Conservation (phyloP, 2,329 filamentous ascomycete species). For the Thielaviopsis populi region DNA sequence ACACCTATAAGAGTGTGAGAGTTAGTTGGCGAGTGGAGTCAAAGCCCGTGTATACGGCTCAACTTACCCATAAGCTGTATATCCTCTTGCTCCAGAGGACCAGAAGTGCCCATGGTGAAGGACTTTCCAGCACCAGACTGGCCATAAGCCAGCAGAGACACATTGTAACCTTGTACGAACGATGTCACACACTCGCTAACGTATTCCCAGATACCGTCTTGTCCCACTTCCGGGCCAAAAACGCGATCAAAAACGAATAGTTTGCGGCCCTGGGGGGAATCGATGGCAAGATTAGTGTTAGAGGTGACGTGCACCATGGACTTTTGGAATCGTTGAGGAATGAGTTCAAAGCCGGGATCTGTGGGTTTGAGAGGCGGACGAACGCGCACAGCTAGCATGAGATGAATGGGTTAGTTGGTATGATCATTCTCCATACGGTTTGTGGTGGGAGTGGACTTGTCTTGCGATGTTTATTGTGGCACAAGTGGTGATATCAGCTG, state of each 20-base stretch:
- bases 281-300: slow-evolving; percentile 71
- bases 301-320: slow-evolving; percentile 84
- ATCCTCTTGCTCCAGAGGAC: slow-evolving; percentile 60
- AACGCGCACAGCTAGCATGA: slow-evolving; percentile 63
- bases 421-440: background rate
- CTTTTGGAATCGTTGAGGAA: slow-evolving; percentile 87
- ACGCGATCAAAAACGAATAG: slow-evolving; percentile 95
- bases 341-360: slow-evolving; percentile 87
- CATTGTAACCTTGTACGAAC: slow-evolving; percentile 95
- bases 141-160: slow-evolving; percentile 89
- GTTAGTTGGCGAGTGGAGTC: background rate
- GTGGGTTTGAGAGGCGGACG: slow-evolving; percentile 68
- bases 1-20: slow-evolving; percentile 45
- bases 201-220: slow-evolving; percentile 91
- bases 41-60: background rate
- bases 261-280: slow-evolving; percentile 83
- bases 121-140: slow-evolving; percentile 97
- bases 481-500: background rate
- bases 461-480: background rate
- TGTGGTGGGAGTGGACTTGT: background rate
- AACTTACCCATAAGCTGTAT: slow-evolving; percentile 60
- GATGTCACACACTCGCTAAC: slow-evolving; percentile 76
- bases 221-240: slow-evolving; percentile 66
- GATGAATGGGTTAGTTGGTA: slow-evolving; percentile 1
- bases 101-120: slow-evolving; percentile 96